Conservation (phyloP, 225 moss, liverwort and hornwort species). For the Physcomitrium patens region DNA sequence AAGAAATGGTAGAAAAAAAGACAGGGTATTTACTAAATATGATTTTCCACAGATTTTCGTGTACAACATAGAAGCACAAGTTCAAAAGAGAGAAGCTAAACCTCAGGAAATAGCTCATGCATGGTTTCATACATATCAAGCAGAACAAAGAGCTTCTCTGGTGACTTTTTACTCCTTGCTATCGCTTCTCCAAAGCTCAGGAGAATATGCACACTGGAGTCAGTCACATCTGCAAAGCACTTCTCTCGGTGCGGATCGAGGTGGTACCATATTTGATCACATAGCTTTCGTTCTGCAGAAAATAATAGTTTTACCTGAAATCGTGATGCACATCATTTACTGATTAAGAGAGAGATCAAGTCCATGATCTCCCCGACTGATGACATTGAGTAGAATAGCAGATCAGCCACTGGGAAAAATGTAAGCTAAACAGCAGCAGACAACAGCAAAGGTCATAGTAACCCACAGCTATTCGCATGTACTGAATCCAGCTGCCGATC, state of each 20-base stretch:
- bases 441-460: not conserved
- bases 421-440: not conserved
- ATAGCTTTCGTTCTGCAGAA: constrained; percentile 73
- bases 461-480: constrained; percentile 77
- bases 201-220: constrained; percentile 74
- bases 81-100: constrained; percentile 27
- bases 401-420: not conserved
- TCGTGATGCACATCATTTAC: constrained; percentile 14
- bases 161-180: constrained; percentile 75
- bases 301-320: constrained; percentile 83
- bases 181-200: constrained; percentile 84
- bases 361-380: not conserved
- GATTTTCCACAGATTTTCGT: not conserved
- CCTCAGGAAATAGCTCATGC: constrained; percentile 80
- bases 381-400: not conserved
- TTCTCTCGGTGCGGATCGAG: constrained; percentile 73
- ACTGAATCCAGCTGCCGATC: constrained; percentile 86
- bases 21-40: not conserved
- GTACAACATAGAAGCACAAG: not conserved
- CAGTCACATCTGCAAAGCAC: constrained; percentile 81
- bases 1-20: not conserved
- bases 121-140: constrained; percentile 91
- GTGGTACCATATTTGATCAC: constrained; percentile 85
- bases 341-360: constrained; percentile 1
- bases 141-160: constrained; percentile 78